These are phyloP conservation scores for Mortierella claussenii DNA, from an alignment of 192 early-diverging fungal genomes.

Conservation along the genomic window DNA sequence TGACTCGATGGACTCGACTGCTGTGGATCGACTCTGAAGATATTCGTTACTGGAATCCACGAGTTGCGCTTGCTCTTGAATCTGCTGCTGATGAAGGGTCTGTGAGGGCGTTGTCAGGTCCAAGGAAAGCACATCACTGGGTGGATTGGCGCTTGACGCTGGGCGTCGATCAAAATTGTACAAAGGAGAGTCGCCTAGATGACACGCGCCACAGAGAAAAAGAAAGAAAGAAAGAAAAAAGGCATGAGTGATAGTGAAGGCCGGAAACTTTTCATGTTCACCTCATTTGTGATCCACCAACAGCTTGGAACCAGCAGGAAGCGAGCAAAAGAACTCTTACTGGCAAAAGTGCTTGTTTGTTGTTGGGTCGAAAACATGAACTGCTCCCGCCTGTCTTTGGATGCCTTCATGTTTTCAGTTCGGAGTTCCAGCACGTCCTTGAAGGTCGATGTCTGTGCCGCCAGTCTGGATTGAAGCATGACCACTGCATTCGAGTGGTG, in stretches of 20 bases:
- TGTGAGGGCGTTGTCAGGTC: conserved; percentile 59
- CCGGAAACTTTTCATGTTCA: too few relatives aligned
- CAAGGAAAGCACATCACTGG: conserved; percentile 53
- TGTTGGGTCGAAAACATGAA: conserved; percentile 74
- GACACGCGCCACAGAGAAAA: too few relatives aligned
- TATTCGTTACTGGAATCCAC: conserved; percentile 77
- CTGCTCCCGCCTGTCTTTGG: conserved; percentile 89
- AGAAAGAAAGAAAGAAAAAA: too few relatives aligned
- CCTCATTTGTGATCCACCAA: too few relatives aligned
- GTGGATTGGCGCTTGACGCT: conserved; percentile 16
- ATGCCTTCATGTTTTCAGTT: conserved; percentile 92
- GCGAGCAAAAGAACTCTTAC: too few relatives aligned
- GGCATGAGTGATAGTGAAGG: too few relatives aligned
- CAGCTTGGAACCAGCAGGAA: too few relatives aligned
- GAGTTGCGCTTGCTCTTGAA: conserved; percentile 76
- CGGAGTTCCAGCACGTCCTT: conserved; percentile 97
- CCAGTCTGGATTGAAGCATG: conserved; percentile 86
- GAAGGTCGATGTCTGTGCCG: conserved; percentile 87
- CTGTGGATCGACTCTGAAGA: conserved; percentile 88
- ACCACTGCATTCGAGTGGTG: conserved; percentile 95
- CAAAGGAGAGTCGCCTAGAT: conserved; percentile 64
- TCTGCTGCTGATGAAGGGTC: conserved; percentile 59
- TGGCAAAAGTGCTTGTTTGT: conserved; percentile 45
- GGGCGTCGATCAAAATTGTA: conserved; percentile 67
- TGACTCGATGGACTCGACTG: conserved; percentile 95